Conservation (phyloP, 73 alveolate genomes). For the Paramecium bursaria region DNA sequence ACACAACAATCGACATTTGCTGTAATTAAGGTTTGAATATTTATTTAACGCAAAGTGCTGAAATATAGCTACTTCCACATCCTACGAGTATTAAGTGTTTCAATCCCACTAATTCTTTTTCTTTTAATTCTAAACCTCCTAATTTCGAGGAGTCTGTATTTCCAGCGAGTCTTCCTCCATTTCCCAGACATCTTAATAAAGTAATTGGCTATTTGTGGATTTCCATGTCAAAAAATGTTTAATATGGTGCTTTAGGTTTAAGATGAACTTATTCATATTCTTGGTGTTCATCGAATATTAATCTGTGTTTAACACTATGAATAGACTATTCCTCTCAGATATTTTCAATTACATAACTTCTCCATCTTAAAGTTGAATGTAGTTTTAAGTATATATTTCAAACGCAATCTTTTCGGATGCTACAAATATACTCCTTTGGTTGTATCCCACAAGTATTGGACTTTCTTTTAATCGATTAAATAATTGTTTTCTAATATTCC, state of each 20-base stretch:
- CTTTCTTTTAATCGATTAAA: constrained; percentile 75
- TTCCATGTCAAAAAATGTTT: constrained; percentile 81
- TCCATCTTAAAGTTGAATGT: constrained; percentile 80
- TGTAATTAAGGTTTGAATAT: constrained; percentile 78
- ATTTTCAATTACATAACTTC: constrained; percentile 75
- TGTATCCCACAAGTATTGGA: constrained; percentile 72
- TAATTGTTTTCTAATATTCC: constrained; percentile 82
- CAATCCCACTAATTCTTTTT: constrained; percentile 29
- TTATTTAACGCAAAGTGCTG: constrained; percentile 75
- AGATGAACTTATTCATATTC: constrained; percentile 71
- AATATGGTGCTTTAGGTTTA: constrained; percentile 72
- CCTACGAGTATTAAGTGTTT: constrained; percentile 73
- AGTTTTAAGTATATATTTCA: constrained; percentile 81
- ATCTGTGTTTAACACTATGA: constrained; percentile 61
- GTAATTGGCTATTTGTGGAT: constrained; percentile 85
- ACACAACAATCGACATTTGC: constrained; percentile 87
- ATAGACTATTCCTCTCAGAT: constrained; percentile 62
- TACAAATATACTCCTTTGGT: constrained; percentile 68
- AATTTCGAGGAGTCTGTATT: constrained; percentile 76
- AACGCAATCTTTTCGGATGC: constrained; percentile 86
- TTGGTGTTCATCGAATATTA: constrained; percentile 40
- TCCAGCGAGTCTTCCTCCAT: constrained; percentile 82
- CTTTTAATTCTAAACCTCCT: constrained; percentile 80
- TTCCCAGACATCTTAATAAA: constrained; percentile 77
- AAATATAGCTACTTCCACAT: constrained; percentile 82